These are phyloP conservation scores for Penicillium decumbens DNA, from an alignment of 2,329 filamentous ascomycete genomes.

Conservation along the genomic window DNA sequence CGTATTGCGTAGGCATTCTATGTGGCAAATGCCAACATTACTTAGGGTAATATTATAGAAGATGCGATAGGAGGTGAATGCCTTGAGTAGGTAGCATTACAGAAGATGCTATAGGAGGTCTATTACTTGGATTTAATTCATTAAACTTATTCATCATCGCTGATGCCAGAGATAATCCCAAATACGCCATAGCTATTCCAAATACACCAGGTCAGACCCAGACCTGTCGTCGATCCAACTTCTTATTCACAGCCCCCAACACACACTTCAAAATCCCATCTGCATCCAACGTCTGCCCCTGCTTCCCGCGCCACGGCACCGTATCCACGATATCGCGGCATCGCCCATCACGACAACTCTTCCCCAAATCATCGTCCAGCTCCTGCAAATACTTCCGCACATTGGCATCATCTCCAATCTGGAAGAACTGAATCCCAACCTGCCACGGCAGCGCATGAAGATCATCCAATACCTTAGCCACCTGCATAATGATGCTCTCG, in stretches of 20 bases:
- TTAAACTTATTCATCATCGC: background rate
- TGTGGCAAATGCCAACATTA: background rate
- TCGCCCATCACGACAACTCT: conserved; percentile 40
- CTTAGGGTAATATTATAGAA: no score
- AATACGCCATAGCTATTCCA: background rate
- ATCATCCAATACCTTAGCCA: conserved; percentile 60
- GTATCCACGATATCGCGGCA: conserved; percentile 90
- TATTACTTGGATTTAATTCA: background rate
- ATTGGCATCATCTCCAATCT: conserved; percentile 69
- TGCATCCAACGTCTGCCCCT: conserved; percentile 54
- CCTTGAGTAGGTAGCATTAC: no score
- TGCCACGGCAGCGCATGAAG: conserved; percentile 73
- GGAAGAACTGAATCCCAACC: conserved; percentile 92
- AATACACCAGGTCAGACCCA: background rate
- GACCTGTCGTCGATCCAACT: conserved; percentile 12
- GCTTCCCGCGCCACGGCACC: conserved; percentile 61
- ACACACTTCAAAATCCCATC: conserved; percentile 77
- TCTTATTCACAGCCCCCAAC: conserved; percentile 67
- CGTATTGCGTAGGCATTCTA: background rate
- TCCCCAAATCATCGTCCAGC: conserved; percentile 68
- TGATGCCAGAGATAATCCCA: conserved; percentile 1
- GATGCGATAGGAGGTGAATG: no score
- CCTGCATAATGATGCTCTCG: conserved; percentile 61
- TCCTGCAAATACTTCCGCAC: conserved; percentile 63
- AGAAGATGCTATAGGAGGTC: no score